Evolutionary conservation across 1,284 basidiomycete species (phyloP), one percentile per base, ranked within the genome.

Genomic region (Trichosporon sp.): DNA sequence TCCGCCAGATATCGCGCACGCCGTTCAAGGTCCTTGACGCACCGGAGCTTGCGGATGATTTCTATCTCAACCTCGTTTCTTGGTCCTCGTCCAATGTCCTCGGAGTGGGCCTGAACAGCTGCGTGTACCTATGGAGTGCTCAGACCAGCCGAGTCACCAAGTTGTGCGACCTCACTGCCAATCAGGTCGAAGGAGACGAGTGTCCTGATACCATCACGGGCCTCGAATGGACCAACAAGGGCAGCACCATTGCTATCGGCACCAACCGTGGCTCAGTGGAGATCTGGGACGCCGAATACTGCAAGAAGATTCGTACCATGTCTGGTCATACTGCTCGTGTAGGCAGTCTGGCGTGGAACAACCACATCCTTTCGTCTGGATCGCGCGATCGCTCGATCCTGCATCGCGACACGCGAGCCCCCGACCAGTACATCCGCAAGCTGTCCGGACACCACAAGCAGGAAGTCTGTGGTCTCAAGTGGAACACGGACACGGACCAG

Each of bases 21-120:
- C 97, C 97, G 0, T 99, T 96, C 86, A 91, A 98, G 75, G 96
- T 99, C 0, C 88, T 99, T 26, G 96, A 99, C 80, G 97, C 97
- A 1, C 97, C 96, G 0, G 96, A 98, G 74, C 89, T 99, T 5
- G 92, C 92, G 3, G 96, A 99, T 82, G 97, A 99, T 81, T 99
- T 98, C 84, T 99, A 99, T 79, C 90, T 99, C 74, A 99, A 99
- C 79, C 88, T 99, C 16, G 95, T 99, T 16, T 96, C 98, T 75
- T 99, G 97, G 96, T 94, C 92, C 1, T 91, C 90, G 68, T 95
- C 93, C 7, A 98, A 99, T 80, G 90, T 98, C 0, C 89, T 99
- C 0, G 95, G 92, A 11, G 97, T 99, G 1, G 97, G 96, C 0
- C 87, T 99, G 2, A 93, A 92, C 2, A 88, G 90, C 0, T 95